Conservation (phyloP, 2,329 filamentous ascomycete genomes). For the Fusarium floridanum region DNA sequence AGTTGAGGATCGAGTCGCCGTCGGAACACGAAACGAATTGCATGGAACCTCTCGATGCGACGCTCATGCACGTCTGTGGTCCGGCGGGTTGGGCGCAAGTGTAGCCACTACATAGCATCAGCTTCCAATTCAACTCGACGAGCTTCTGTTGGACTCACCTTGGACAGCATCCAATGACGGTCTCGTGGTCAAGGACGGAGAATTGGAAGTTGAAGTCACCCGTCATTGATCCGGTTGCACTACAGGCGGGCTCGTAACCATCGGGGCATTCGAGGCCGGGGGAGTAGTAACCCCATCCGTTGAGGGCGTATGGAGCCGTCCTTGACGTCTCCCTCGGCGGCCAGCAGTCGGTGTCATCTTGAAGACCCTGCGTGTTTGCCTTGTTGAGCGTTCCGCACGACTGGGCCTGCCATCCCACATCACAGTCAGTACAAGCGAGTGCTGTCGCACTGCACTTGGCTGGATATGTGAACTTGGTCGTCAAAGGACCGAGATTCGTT, state of each 20-base stretch:
- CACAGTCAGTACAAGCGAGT: conserved; percentile 38
- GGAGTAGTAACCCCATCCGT: conserved; percentile 54
- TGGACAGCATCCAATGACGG: conserved; percentile 52
- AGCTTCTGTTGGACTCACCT: conserved; percentile 34
- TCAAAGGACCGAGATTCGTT: conserved; percentile 44
- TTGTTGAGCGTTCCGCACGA: conserved; percentile 27
- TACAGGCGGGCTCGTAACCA: conserved; percentile 50
- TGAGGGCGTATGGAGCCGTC: conserved; percentile 34
- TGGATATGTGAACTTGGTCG: conserved; percentile 40
- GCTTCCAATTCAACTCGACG: background rate
- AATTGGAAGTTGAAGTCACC: conserved; percentile 47
- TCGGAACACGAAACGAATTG: background rate
- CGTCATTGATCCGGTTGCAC: conserved; percentile 43
- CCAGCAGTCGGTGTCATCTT: conserved; percentile 50
- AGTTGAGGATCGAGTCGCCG: background rate
- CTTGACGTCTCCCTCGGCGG: conserved; percentile 35
- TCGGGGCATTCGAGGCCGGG: conserved; percentile 50
- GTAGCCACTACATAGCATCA: conserved; percentile 15
- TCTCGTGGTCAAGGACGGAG: conserved; percentile 44
- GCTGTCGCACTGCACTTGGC: conserved; percentile 37
- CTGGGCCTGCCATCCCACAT: conserved; percentile 44
- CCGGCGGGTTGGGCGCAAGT: background rate
- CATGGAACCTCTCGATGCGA: conserved; percentile 29
- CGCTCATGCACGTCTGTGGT: conserved; percentile 26
- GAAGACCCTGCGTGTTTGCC: conserved; percentile 21